Evolutionary conservation across 108 stramenopile species (phyloP), one percentile per base, ranked within the genome.

Genomic region (Poteriospumella lacustris): DNA sequence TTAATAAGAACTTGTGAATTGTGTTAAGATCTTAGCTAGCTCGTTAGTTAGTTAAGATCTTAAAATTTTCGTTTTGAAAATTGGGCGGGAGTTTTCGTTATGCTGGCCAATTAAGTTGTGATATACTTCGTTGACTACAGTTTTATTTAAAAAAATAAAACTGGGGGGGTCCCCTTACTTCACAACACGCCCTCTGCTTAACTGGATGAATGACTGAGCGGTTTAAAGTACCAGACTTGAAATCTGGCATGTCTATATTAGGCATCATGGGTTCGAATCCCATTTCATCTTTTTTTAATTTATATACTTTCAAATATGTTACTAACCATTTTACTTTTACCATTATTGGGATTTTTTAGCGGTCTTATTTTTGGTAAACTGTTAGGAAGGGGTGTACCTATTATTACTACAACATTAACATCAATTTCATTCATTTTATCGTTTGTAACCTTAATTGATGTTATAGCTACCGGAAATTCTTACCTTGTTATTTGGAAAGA

Each of bases 201-300:
- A 31, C 31, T 31, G 60, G 60, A 64, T 64, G 29, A 33, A 64
- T 64, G 60, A 33, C 60, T 64, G 60, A 64, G 60, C 29, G 60
- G 60, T 64, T 64, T 64, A 64, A 64, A 64, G 60, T 33, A 64
- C 60, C 31, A 33, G 60, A 31, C 31, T 64, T 19, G 29, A 31
- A 64, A 64, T 31, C 31, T 33, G 31, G 60, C 60, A 64, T 64
- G 31, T 33, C 47, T 52, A 33, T 31, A 64, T 31, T 64, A 64
- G 15, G 60, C 24, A 72, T 56, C 78, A 79, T 15, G 43, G 69
- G 78, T 79, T 79, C 78, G 44, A 79, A 79, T 79, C 78, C 69
- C 43, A 36, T 79, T 72, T 44, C 42, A 43, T 69, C 69, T 70
- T 44, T 29, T 24, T 68, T 42, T 68, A 44, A 58, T 59, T 40